Base-by-base conservation (phyloP, 2,329 filamentous ascomycete genomes). In the Penicillium fuscoglaucum region DNA sequence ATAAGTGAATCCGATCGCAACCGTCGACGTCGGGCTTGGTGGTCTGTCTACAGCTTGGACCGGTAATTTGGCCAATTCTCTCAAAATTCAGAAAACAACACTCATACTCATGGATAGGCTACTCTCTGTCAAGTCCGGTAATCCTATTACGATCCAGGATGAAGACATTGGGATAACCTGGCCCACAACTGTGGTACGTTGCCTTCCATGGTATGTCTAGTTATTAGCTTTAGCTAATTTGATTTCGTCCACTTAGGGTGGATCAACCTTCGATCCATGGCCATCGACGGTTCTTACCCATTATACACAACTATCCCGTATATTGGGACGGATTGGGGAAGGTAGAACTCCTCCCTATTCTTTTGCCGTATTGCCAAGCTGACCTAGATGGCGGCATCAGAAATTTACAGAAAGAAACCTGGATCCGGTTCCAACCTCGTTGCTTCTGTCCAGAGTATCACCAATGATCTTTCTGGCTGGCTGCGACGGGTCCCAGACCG, bases 1-100 rank as follows among this genome's bases (percentile, higher is more conserved):
- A 70, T 82, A 6, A 76, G 76, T 55, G 74, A 78, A 17, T 70
- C 70, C 1, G 74, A 75, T 12, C 73, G 78, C 37, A 82, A 84
- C 59, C 80, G 79, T 56, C 76, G 82, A 9, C 77, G 83, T 8
- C 76, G 82, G 8, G 76, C 82, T 4, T 84, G 82, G 82, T 84
- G 82, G 82, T 83, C 79, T 33, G 78, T 84, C 1, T 84, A 84
- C 65, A 83, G 81, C 61, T 71, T 84, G 39, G 82, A 84, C 66
- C 74, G 80, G 70, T 73, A 66, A 28, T 40, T n/a, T 19, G 15
- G 7, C 9, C 6, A 28, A 15, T 29, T 21, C 35, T 6, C 24
- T 8, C 7, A 13, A 6, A 12, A 8, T 15, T n/a, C 28, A 45
- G 15, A 40, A 39, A 46, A 2, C 19, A n/a, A 46, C 17, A 43